Evolutionary conservation across 2,329 filamentous ascomycete species (phyloP).

Genomic region (Pseudonectria buxi): DNA sequence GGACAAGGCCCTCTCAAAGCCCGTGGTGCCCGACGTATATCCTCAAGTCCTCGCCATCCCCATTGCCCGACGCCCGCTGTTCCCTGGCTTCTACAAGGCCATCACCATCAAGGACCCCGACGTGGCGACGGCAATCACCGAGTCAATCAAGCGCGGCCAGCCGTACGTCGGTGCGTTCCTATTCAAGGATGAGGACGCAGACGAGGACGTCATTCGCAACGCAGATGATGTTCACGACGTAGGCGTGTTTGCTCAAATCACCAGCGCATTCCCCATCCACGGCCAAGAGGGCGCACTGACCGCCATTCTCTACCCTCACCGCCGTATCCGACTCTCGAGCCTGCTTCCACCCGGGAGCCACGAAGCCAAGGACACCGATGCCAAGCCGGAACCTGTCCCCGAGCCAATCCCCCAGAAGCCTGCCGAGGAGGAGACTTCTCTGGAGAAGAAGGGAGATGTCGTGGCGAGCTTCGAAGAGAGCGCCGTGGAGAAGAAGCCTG

Average conservation of each 20-base stretch:
- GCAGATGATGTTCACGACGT: conserved; percentile 90
- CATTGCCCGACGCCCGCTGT: conserved; percentile 86
- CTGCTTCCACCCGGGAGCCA: conserved; percentile 62
- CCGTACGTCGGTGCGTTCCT: conserved; percentile 96
- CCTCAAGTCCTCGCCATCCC: conserved; percentile 97
- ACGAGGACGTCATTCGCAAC: conserved; percentile 88
- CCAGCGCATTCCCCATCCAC: conserved; percentile 85
- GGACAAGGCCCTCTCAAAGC: conserved; percentile 79
- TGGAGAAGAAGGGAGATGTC: conserved; percentile 81
- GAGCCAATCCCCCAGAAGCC: conserved; percentile 54
- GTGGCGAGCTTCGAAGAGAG: conserved; percentile 95
- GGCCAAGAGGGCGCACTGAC: conserved; percentile 82
- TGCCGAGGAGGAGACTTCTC: conserved; percentile 43
- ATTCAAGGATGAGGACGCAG: conserved; percentile 91
- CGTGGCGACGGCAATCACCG: conserved; percentile 85
- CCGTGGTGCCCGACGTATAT: conserved; percentile 87
- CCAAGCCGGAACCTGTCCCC: conserved; percentile 43
- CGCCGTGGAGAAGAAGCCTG: conserved; percentile 53
- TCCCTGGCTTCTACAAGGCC: conserved; percentile 97
- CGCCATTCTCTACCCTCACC: conserved; percentile 91
- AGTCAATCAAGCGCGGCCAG: conserved; percentile 94
- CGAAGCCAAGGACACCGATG: conserved; percentile 45
- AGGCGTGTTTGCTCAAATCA: conserved; percentile 96
- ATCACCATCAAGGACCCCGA: conserved; percentile 93
- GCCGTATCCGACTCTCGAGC: conserved; percentile 82